Evolutionary conservation across 352 stramenopile species (phyloP), one percentile per base, ranked within the genome.

Genomic region (Peronosclerospora sorghi): DNA sequence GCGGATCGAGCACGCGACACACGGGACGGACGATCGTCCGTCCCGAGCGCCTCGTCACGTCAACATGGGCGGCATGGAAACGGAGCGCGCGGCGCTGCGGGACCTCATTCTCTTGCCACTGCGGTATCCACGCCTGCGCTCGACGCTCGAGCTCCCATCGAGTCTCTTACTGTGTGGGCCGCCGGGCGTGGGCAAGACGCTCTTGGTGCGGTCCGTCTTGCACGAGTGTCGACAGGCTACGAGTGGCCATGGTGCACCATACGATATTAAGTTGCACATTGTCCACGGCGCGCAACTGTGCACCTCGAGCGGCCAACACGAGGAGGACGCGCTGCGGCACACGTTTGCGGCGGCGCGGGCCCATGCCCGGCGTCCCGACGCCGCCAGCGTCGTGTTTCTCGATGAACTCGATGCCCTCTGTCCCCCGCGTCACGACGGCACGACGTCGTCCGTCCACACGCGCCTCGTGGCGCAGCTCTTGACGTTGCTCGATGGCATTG

Each of bases 341-440:
- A 78, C 81, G 14, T 92, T 92, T 52, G 39, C 54, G 8, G 55
- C 51, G 1, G 73, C 72, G 0, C 42, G 64, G 1, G 34, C 38
- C 5, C 62, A 79, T 41, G 47, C 52, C 18, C 51, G 52, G 5
- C 59, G 44, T 5, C 56, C 34, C 8, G 42, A 62, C 19, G 68
- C 65, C 14, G 66, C 68, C 0, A 67, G 56, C 10, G 73, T 86
- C 43, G 86, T 98, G 36, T 97, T 98, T 51, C 96, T 98, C 51
- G 95, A 98, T 51, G 92, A 98, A 35, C 52, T 98, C 2, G 95
- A 98, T 64, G 91, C 75, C 10, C 84, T 98, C 24, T 97, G 92
- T 28, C 92, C 91, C 4, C 95, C 95, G 46, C 83, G 93, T 44
- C 49, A 52, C 10, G 51, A 51, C 32, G 73, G 62, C 19, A 44